Percentiles rank a stretch among this genome's conserved stretches.
These are phyloP conservation scores for Barnettozyma wickerhamii DNA, from an alignment of 805 yeast species.

Conservation along the genomic window DNA sequence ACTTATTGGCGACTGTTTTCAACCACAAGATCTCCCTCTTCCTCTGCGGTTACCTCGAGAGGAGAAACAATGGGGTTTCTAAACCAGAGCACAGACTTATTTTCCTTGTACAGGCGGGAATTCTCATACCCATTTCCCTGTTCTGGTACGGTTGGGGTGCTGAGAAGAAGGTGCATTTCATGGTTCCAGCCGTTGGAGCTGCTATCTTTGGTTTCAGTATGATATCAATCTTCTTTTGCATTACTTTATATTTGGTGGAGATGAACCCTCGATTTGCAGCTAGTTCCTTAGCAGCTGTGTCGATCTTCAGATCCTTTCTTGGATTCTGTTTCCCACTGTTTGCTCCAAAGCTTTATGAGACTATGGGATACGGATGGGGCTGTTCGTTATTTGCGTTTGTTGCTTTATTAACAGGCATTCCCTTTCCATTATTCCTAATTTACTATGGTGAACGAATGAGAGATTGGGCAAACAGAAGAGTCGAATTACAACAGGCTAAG, in stretches of 20 bases:
- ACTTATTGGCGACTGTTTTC: conserved; percentile 41
- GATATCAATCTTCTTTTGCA: conserved; percentile 57
- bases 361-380: conserved; percentile 67
- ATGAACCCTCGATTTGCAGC: conserved; percentile 66
- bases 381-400: conserved; percentile 56
- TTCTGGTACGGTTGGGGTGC: conserved; percentile 74
- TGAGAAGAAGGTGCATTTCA: conserved; percentile 49
- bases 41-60: conserved; percentile 29
- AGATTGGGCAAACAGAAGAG: conserved; percentile 47
- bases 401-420: conserved; percentile 53
- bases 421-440: conserved; percentile 57
- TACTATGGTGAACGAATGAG: conserved; percentile 53
- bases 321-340: conserved; percentile 69
- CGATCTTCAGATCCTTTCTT: conserved; percentile 58
- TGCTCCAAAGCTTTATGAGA: conserved; percentile 51
- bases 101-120: conserved; percentile 42
- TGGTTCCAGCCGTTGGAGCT: conserved; percentile 59
- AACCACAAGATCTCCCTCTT: conserved; percentile 39
- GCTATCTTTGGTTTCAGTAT: conserved; percentile 54
- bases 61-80: conserved; percentile 44
- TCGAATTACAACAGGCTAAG: conserved; percentile 42
- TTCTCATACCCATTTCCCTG: conserved; percentile 53
- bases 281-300: conserved; percentile 61
- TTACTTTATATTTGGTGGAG: conserved; percentile 64
- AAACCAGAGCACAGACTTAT: conserved; percentile 60